Evolutionary conservation across 2,329 filamentous ascomycete species (phyloP).

Genomic region (Pseudogymnoascus sp.): DNA sequence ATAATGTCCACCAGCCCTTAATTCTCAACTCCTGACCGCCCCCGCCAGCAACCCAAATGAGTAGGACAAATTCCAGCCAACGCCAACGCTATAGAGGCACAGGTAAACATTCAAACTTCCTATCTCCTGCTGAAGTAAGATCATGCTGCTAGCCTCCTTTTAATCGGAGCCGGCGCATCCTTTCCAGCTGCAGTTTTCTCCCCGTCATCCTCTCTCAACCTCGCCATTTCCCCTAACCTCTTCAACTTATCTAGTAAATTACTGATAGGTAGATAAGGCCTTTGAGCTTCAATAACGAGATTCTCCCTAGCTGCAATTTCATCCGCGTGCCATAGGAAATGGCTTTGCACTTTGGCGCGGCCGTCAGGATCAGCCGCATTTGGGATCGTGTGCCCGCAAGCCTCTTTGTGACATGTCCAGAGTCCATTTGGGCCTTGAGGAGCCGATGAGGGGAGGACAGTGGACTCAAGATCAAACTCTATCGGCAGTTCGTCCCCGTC

Average conservation of each 20-base stretch:
- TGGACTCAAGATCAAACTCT: conserved; percentile 27
- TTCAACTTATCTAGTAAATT: conserved; percentile 52
- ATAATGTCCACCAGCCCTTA: not conserved
- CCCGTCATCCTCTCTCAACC: conserved; percentile 23
- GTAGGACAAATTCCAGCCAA: not conserved
- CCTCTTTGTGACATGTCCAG: conserved; percentile 60
- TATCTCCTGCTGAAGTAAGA: not conserved
- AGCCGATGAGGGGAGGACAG: conserved; percentile 37
- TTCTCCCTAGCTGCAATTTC: conserved; percentile 39
- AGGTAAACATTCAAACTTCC: not conserved
- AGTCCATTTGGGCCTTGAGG: conserved; percentile 54
- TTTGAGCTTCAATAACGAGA: conserved; percentile 49
- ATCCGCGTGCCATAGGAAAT: conserved; percentile 55
- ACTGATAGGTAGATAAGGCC: conserved; percentile 50
- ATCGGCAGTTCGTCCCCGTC: conserved; percentile 10
- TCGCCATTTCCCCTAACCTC: conserved; percentile 36
- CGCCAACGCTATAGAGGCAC: not conserved
- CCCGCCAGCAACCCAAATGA: not conserved
- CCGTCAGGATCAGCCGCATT: conserved; percentile 51
- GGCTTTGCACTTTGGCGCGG: conserved; percentile 50
- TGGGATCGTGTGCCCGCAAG: conserved; percentile 58
- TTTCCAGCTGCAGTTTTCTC: conserved; percentile 19
- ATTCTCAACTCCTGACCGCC: not conserved
- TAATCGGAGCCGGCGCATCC: not conserved
- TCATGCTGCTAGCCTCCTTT: not conserved